phyloP scores from a whole-genome alignment of 352 stramenopile species.

The Blastocystis hominis region DNA sequence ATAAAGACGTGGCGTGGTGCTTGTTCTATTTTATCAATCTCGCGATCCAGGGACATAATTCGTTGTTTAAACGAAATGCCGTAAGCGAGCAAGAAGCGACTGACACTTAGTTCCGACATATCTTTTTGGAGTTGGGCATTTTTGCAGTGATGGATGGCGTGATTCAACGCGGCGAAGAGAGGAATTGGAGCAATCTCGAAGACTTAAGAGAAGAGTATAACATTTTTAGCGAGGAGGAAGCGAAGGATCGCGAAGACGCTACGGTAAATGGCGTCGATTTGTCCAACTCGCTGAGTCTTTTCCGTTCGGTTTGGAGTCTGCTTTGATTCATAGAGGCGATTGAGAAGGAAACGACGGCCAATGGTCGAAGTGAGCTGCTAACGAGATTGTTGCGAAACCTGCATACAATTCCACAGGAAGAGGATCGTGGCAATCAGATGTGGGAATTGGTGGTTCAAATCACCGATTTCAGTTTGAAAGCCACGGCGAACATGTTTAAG shows the following conservation, averaged over 20 bases:
- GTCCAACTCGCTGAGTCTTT: background rate
- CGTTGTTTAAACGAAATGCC: conserved; percentile 13
- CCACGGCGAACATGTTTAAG: background rate
- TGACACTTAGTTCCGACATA: conserved; percentile 14
- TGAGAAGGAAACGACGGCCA: background rate
- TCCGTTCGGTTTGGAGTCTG: background rate
- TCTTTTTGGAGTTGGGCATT: conserved; percentile 41
- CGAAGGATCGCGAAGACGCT: conserved; percentile 31
- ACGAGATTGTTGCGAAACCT: conserved; percentile 20
- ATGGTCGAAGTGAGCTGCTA: background rate
- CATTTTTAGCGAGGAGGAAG: background rate
- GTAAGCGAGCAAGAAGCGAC: background rate
- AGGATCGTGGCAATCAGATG: background rate
- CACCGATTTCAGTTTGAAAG: conserved; percentile 4
- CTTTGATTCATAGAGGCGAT: conserved; percentile 16
- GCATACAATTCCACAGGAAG: background rate
- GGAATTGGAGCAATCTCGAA: background rate
- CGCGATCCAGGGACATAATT: background rate
- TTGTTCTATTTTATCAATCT: conserved; percentile 32
- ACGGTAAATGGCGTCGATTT: conserved; percentile 20
- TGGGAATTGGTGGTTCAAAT: conserved; percentile 35
- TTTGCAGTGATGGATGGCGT: conserved; percentile 4
- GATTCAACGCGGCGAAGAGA: background rate
- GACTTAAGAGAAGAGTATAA: background rate
- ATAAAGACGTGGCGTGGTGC: background rate